Percentiles rank a stretch among this genome's conserved stretches.
Evolutionary conservation across 163 green algal genomes (phyloP).

Genomic region (Prototheca wickerhamii): DNA sequence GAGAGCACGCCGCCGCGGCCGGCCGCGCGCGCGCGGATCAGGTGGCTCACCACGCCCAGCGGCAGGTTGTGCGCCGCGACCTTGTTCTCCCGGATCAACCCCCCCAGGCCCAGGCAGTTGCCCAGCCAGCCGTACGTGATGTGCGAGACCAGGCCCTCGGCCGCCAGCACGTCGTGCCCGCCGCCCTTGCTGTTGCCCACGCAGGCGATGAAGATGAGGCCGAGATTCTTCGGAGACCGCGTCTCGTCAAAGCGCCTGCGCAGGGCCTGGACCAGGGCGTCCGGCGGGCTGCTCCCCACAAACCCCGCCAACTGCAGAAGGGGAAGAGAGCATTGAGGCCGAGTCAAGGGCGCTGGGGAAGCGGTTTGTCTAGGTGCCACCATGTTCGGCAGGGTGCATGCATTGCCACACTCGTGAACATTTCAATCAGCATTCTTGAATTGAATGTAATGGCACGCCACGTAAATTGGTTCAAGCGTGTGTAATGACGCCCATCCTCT

Average conservation of each 20-base stretch:
- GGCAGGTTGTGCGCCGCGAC: conserved; percentile 43
- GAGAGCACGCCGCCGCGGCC: conserved; percentile 26
- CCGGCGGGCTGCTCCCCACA: background rate
- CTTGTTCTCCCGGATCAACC: conserved; percentile 22
- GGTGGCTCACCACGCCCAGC: conserved; percentile 36
- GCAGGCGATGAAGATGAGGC: background rate
- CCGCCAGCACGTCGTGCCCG: conserved; percentile 29
- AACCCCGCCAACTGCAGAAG: background rate
- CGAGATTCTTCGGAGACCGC: background rate
- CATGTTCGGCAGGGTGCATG: no score
- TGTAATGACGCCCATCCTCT: no score
- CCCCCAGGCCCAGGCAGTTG: conserved; percentile 12
- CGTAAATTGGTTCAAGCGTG: no score
- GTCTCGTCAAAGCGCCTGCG: background rate
- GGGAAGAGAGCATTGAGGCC: background rate
- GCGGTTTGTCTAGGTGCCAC: no score
- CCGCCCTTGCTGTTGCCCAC: background rate
- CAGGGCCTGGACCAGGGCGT: conserved; percentile 1
- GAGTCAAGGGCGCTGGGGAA: no score
- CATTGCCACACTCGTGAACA: no score
- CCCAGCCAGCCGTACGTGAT: conserved; percentile 37
- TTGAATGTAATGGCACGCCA: no score
- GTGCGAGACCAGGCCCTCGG: conserved; percentile 26
- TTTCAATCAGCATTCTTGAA: no score
- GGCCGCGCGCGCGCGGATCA: conserved; percentile 39